Percentiles rank a stretch among this genome's conserved stretches.
These are phyloP conservation scores for Colletotrichum sp. DNA, from an alignment of 2,329 filamentous ascomycete species.

Conservation along the genomic window DNA sequence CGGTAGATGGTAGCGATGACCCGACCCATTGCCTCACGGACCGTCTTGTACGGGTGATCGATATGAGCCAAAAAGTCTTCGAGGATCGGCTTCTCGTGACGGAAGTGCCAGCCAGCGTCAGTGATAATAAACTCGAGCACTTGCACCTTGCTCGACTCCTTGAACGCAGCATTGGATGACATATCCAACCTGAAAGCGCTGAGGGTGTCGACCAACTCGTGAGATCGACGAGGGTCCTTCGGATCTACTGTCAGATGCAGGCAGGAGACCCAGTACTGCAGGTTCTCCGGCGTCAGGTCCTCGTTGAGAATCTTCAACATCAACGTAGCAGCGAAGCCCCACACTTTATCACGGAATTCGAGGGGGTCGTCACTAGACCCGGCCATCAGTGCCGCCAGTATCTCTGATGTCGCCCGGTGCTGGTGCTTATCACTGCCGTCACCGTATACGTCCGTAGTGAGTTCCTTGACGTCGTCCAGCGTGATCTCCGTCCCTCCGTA, in stretches of 20 bases:
- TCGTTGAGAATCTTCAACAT: conserved; percentile 88
- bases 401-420: conserved; percentile 93
- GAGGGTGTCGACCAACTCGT: conserved; percentile 84
- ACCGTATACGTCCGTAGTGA: conserved; percentile 79
- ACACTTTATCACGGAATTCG: conserved; percentile 76
- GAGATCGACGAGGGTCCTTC: conserved; percentile 86
- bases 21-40: conserved; percentile 91
- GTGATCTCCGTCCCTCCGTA: conserved; percentile 78
- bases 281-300: conserved; percentile 91
- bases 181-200: conserved; percentile 90
- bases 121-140: conserved; percentile 86
- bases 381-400: conserved; percentile 82
- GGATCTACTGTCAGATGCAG: conserved; percentile 87
- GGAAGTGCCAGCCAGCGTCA: conserved; percentile 96
- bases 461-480: conserved; percentile 86
- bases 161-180: conserved; percentile 95
- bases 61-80: conserved; percentile 89
- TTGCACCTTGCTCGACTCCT: conserved; percentile 96
- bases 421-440: conserved; percentile 98
- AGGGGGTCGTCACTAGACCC: conserved; percentile 80
- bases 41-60: conserved; percentile 97
- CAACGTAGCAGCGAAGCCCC: conserved; percentile 90
- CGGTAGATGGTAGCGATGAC: conserved; percentile 89
- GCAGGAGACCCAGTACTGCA: conserved; percentile 93
- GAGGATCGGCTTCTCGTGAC: conserved; percentile 84